Conservation (phyloP, 2,329 filamentous ascomycete genomes). For the Thielaviopsis cerberus region DNA sequence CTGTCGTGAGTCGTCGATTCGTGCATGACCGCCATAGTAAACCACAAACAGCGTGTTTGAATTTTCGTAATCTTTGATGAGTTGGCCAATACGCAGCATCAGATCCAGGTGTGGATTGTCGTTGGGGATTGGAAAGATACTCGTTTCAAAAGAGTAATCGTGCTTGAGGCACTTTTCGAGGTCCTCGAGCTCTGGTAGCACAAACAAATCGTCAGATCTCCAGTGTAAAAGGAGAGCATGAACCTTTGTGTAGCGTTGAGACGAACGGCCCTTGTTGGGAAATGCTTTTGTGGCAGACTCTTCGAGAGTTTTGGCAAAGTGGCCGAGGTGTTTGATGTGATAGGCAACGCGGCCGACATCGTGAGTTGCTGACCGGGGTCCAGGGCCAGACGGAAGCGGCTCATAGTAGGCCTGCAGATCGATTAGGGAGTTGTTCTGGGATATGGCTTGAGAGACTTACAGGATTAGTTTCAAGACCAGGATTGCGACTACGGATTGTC, state of each 20-base stretch:
- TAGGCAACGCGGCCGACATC: conserved; percentile 39
- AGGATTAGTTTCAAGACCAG: conserved; percentile 14
- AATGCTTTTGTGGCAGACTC: conserved; percentile 38
- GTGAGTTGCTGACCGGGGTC: conserved; percentile 29
- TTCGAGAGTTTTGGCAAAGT: conserved; percentile 35
- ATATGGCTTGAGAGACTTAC: not conserved
- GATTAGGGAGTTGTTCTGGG: not conserved
- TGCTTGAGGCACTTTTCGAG: conserved; percentile 34
- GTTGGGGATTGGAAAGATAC: conserved; percentile 38
- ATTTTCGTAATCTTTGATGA: conserved; percentile 38
- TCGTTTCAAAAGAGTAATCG: conserved; percentile 37
- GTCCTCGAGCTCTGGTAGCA: conserved; percentile 38
- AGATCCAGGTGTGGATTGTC: conserved; percentile 39
- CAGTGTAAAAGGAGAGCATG: conserved; percentile 37
- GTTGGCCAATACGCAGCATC: conserved; percentile 35
- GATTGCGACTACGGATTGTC: conserved; percentile 32
- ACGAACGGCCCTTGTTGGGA: conserved; percentile 33
- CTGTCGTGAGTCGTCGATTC: conserved; percentile 39
- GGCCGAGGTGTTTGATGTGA: conserved; percentile 36
- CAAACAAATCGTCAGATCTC: conserved; percentile 39
- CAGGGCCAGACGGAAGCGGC: conserved; percentile 6
- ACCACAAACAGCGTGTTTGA: conserved; percentile 37
- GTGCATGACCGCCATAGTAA: conserved; percentile 41
- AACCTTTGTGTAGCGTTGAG: conserved; percentile 37
- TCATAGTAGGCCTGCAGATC: conserved; percentile 14